A percentile compares a stretch with the other conserved stretches of the same genome.
phyloP scores from a whole-genome alignment of 1,139 yeast species.

The Entelexis paramagnoliae region DNA sequence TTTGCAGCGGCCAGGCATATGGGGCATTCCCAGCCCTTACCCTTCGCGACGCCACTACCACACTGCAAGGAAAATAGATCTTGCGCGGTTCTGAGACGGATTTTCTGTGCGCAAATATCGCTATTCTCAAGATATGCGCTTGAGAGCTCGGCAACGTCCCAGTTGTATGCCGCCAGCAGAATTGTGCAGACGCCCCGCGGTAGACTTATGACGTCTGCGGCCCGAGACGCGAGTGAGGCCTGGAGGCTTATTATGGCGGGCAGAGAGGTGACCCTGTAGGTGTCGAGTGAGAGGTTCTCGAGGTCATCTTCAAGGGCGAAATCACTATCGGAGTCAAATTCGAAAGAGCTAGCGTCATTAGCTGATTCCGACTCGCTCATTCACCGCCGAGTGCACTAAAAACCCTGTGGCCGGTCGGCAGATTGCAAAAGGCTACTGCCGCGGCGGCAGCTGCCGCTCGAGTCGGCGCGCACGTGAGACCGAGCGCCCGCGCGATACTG shows the following conservation, averaged over 20 bases:
- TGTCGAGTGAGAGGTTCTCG: not conserved
- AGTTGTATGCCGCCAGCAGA: slow-evolving; percentile 14
- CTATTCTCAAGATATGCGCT: slow-evolving; percentile 10
- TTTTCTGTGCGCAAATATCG: slow-evolving; percentile 2
- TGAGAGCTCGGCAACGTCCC: slow-evolving; percentile 12
- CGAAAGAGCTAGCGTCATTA: not conserved
- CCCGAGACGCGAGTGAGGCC: slow-evolving; percentile 1
- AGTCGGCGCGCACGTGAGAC: not conserved
- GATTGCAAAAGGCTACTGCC: not conserved
- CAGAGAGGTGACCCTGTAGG: slow-evolving; percentile 1
- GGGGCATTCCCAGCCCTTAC: slow-evolving; percentile 47
- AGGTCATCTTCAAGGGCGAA: not conserved
- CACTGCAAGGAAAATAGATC: not conserved
- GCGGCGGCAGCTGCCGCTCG: not conserved
- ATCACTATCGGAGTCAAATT: slow-evolving; percentile 2
- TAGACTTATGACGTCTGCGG: slow-evolving; percentile 9
- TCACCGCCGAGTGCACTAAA: not conserved
- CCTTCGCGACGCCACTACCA: slow-evolving; percentile 4
- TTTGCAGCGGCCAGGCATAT: slow-evolving; percentile 4
- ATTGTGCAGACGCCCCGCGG: not conserved
- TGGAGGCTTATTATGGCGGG: not conserved
- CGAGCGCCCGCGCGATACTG: too few relatives aligned
- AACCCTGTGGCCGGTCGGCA: not conserved
- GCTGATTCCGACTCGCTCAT: slow-evolving; percentile 6
- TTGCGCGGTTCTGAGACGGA: slow-evolving; percentile 1